Evolutionary conservation across 306 rosid genomes (phyloP).

Genomic region (Pyrus bretschneideri): DNA sequence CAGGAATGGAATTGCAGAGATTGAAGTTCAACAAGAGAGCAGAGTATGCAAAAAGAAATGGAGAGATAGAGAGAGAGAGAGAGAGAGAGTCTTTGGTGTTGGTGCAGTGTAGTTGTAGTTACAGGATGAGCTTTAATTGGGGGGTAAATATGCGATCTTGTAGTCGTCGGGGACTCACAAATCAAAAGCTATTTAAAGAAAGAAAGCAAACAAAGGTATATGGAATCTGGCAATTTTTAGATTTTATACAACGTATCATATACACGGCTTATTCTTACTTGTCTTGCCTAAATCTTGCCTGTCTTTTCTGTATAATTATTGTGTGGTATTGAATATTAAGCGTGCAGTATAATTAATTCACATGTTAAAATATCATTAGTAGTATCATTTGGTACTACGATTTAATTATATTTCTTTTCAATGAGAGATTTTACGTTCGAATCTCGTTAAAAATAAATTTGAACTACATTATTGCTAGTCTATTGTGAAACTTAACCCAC

Average conservation of each 20-base stretch:
- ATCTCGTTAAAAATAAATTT: no score
- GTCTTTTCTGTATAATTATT: neutral
- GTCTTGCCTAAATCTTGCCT: neutral
- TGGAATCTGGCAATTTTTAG: neutral
- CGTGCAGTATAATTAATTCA: neutral
- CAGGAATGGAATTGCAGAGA: neutral
- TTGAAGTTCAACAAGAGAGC: slow-evolving; percentile 14
- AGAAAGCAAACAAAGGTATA: neutral
- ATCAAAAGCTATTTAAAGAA: neutral
- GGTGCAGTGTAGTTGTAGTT: slow-evolving; percentile 5
- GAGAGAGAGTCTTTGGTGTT: slow-evolving; percentile 1
- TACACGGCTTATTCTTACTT: neutral
- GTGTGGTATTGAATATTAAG: no score
- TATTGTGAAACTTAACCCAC: no score
- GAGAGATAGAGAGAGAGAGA: slow-evolving; percentile 3
- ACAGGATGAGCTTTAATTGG: slow-evolving; percentile 17
- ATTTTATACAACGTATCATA: neutral
- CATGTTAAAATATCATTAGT: no score
- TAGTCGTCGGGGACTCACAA: neutral
- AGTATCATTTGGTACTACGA: no score
- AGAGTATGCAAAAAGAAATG: slow-evolving; percentile 26
- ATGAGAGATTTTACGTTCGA: no score
- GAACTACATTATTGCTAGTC: no score
- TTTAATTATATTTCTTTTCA: no score
- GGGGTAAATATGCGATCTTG: slow-evolving; percentile 23